phyloP scores from a whole-genome alignment of 805 yeast species.

The Yamadazyma endophytica region DNA sequence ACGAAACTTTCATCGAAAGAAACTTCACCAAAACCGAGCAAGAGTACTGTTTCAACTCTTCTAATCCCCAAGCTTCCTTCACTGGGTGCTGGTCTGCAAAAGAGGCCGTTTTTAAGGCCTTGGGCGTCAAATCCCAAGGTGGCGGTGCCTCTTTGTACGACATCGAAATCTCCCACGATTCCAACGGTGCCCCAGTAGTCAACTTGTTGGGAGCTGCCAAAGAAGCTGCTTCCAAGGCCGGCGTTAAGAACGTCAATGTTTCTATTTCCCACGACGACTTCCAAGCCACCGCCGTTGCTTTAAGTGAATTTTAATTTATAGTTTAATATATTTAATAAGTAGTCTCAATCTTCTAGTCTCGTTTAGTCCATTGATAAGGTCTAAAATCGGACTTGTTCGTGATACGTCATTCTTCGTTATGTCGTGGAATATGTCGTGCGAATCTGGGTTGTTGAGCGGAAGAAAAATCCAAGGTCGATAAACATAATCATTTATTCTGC shows the following conservation, averaged over 20 bases:
- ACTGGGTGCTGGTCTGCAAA: constrained; percentile 99
- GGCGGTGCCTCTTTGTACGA: constrained; percentile 93
- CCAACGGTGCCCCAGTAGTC: constrained; percentile 81
- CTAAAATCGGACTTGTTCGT: too few relatives aligned
- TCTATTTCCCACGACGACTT: constrained; percentile 95
- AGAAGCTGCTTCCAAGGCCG: constrained; percentile 65
- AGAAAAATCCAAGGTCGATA: too few relatives aligned
- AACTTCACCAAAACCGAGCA: constrained; percentile 85
- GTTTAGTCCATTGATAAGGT: too few relatives aligned
- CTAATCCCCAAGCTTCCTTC: constrained; percentile 82
- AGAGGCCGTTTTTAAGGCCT: constrained; percentile 96
- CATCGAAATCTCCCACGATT: constrained; percentile 76
- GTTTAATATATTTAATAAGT: too few relatives aligned
- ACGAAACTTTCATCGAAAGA: constrained; percentile 86
- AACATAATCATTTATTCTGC: too few relatives aligned
- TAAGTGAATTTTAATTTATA: constrained; percentile 56
- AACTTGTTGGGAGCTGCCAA: constrained; percentile 71
- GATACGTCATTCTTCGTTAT: too few relatives aligned
- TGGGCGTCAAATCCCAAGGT: constrained; percentile 85
- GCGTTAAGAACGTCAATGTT: constrained; percentile 70
- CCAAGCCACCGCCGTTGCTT: constrained; percentile 97
- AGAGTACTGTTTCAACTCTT: constrained; percentile 67
- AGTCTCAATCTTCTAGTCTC: too few relatives aligned
- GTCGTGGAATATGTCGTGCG: too few relatives aligned
- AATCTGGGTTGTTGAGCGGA: too few relatives aligned